Evolutionary conservation across 2,329 filamentous ascomycete genomes (phyloP).

Genomic region (Bretziella fagacearum): DNA sequence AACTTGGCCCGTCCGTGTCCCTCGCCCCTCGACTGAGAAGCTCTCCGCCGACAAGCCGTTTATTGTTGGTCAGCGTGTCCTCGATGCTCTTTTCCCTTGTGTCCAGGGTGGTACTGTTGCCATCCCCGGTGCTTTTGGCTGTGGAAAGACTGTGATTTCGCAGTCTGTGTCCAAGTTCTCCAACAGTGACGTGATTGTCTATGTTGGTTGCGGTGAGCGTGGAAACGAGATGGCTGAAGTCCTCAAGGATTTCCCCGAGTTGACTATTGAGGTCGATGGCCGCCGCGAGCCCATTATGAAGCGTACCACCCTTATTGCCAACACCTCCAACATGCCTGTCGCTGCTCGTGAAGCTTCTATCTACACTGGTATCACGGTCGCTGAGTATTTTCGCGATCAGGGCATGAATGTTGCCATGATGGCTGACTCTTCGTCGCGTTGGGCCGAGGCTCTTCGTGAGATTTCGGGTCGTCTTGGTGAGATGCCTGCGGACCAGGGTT

Average conservation of each 20-base stretch:
- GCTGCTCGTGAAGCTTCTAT: slow-evolving; percentile 96
- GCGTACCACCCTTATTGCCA: slow-evolving; percentile 93
- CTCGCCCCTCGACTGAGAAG: slow-evolving; percentile 83
- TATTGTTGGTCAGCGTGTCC: slow-evolving; percentile 88
- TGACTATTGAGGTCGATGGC: slow-evolving; percentile 84
- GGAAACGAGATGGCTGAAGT: slow-evolving; percentile 99
- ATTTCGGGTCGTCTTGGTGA: slow-evolving; percentile 96
- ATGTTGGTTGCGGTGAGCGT: slow-evolving; percentile 81
- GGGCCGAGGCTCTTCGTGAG: slow-evolving; percentile 97
- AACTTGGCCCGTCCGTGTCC: slow-evolving; percentile 92
- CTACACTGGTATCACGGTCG: slow-evolving; percentile 88
- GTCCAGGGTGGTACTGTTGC: slow-evolving; percentile 96
- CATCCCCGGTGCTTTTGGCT: slow-evolving; percentile 95
- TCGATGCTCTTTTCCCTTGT: slow-evolving; percentile 89
- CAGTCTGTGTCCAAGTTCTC: slow-evolving; percentile 99
- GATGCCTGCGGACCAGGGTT: slow-evolving; percentile 99
- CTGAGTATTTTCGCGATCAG: slow-evolving; percentile 94
- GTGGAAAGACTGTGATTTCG: slow-evolving; percentile 97
- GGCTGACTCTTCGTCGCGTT: slow-evolving; percentile 95
- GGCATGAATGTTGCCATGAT: slow-evolving; percentile 98
- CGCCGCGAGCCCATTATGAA: slow-evolving; percentile 99
- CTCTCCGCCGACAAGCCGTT: slow-evolving; percentile 78
- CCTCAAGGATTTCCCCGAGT: slow-evolving; percentile 98
- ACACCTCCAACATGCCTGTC: slow-evolving; percentile 99
- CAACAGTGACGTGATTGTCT: slow-evolving; percentile 97